Conservation (phyloP, 2,329 filamentous ascomycete species). For the Monosporascus sp. region DNA sequence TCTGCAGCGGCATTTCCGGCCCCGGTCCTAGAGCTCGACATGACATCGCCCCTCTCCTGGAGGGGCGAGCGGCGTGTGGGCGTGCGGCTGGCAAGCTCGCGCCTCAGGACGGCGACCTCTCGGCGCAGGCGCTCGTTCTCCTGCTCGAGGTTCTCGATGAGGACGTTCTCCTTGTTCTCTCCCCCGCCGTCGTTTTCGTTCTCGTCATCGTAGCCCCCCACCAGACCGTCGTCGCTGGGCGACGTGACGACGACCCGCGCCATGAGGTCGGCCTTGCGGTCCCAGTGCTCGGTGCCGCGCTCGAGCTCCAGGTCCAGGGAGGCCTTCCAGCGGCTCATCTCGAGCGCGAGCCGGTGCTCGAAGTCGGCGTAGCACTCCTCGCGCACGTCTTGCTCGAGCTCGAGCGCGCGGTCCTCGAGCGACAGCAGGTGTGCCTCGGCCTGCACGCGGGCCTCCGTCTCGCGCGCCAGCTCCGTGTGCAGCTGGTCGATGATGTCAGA, state of each 20-base stretch:
- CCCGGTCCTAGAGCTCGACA: constrained; percentile 14
- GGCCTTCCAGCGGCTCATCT: constrained; percentile 76
- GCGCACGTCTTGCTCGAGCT: constrained; percentile 76
- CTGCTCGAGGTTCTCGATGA: constrained; percentile 60
- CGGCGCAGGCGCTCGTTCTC: constrained; percentile 67
- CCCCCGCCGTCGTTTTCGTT: constrained; percentile 39
- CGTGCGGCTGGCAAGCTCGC: constrained; percentile 60
- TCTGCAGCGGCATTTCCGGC: constrained; percentile 19
- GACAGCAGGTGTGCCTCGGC: constrained; percentile 69
- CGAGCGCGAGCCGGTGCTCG: constrained; percentile 68
- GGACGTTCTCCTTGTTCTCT: constrained; percentile 56
- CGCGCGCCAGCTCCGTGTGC: constrained; percentile 62
- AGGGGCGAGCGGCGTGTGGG: constrained; percentile 57
- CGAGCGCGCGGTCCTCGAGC: constrained; percentile 60
- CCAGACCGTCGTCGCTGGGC: constrained; percentile 33
- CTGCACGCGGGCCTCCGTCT: constrained; percentile 64
- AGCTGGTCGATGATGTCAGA: constrained; percentile 72
- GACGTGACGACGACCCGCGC: constrained; percentile 38
- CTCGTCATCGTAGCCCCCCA: constrained; percentile 29
- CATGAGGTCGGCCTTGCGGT: constrained; percentile 78
- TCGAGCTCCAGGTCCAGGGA: constrained; percentile 76
- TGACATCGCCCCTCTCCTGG: constrained; percentile 47
- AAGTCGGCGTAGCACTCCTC: constrained; percentile 88
- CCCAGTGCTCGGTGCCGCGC: constrained; percentile 76
- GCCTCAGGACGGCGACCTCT: constrained; percentile 60